Evolutionary conservation across 192 early-diverging fungal genomes (phyloP).

Genomic region (Umbelopsis isabellina): DNA sequence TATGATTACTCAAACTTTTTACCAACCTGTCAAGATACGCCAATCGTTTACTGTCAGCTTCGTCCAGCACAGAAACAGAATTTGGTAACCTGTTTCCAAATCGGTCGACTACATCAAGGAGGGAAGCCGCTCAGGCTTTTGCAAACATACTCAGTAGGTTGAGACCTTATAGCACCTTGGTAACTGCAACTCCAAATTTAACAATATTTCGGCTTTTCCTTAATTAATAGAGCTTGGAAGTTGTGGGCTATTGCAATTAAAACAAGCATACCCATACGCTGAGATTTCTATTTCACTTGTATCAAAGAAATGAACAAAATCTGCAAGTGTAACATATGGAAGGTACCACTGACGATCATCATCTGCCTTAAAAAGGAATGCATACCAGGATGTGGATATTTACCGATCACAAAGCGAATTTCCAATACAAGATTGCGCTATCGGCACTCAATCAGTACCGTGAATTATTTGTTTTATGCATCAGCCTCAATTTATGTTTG

Average conservation of each 20-base stretch:
- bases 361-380: not conserved
- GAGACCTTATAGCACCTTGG: not conserved
- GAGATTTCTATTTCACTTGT: not conserved
- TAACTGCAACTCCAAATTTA: not conserved
- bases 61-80: not conserved
- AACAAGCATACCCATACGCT: not conserved
- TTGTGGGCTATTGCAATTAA: not conserved
- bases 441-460: too few relatives aligned
- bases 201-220: too few relatives aligned
- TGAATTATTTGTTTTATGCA: too few relatives aligned
- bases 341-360: not conserved
- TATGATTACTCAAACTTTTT: too few relatives aligned
- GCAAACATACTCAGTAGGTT: not conserved
- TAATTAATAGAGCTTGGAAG: not conserved
- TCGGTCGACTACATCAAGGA: not conserved
- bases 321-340: not conserved
- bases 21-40: not conserved
- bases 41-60: not conserved
- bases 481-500: too few relatives aligned
- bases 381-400: too few relatives aligned
- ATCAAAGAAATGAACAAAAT: not conserved
- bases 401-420: too few relatives aligned
- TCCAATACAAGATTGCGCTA: too few relatives aligned
- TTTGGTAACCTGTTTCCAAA: not conserved
- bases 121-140: not conserved